Base-by-base conservation (phyloP, 2,329 filamentous ascomycete species). In the Hymenotorrendiella dingleyae region DNA sequence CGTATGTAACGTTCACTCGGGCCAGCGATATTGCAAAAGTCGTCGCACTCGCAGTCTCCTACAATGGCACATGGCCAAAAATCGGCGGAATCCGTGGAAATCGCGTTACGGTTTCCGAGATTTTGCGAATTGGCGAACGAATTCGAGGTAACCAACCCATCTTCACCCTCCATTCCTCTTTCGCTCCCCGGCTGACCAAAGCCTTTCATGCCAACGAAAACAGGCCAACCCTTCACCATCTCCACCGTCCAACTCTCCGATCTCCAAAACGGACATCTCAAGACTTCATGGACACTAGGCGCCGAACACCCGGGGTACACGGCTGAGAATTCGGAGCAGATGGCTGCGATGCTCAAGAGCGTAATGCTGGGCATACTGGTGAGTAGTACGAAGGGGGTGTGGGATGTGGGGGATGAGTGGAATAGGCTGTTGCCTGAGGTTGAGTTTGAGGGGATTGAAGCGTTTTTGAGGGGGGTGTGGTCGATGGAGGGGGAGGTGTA, bases 161-260 rank as follows among this genome's bases (percentile, higher is more conserved):
- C 6, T 11, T 21, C 34, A 2, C n/a, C 14, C 9, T 2, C 47
- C 29, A 14, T 40, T 16, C 6, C 24, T 16, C 24, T 6, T 11
- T 21, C 34, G 2, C n/a, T 23, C 9, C 6, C 11, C 30, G 4
- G 14, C 12, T 19, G n/a, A 28, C 7, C 23, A 32, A 16, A 47
- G 48, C 39, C 35, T 33, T 58, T 2, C n/a, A n/a, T n/a, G 55
- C 36, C 40, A 32, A 3, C 22, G 4, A 43, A n/a, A 26, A 14
- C 30, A 67, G 63, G 63, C 9, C 35, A 47, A 4, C 44, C 60
- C 4, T 71, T 73, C 41, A 40, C 47, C 0, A 51, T 76, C 8
- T 70, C 75, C 4, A 64, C 63, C n/a, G 59, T 78, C 1, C 64
- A 62, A 26, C 40, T 64, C 1, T 62, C 67, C 37, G 73, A 79